Evolutionary conservation across 2,329 filamentous ascomycete species (phyloP), one percentile per base, ranked within the genome.

Genomic region (Karstenula rhodostoma): DNA sequence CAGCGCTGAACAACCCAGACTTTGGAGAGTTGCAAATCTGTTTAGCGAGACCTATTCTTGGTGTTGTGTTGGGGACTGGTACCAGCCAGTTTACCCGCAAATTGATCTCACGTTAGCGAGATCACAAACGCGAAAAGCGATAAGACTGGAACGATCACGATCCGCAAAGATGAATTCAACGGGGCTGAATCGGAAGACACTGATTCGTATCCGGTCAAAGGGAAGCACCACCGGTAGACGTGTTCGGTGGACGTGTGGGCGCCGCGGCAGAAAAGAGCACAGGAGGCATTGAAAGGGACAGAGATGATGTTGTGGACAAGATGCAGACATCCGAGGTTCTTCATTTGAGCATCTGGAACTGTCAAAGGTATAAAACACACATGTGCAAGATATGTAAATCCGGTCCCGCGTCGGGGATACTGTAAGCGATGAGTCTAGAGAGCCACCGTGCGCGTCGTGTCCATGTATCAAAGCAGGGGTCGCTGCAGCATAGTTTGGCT

Each of bases 71-170:
- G 54, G 58, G 57, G 59, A 44, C 58, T 59, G 59, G 58, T 56
- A 29, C 46, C 49, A 61, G 55, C 46, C 49, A 61, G 55, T 69
- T 72, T 73, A 72, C 49, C 71, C 71, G 70, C 62, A 73, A 57
- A 72, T 70, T 73, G 63, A 58, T 35, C 49, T 57, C 43, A 57
- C 33, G 25, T 17, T 43, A 42, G 8, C 19, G 27, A 51, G 47
- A 27, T 22, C n/a, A 27, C 23, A 15, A 43, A 19, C 50, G 12
- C 12, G 49, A 10, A 53, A 27, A 6, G 12, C 46, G 27, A 32
- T 15, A 46, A 42, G 37, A 44, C 6, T 43, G 23, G n/a, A 46
- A 46, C 42, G 25, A 37, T 7, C 33, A 7, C n/a, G 6, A 6
- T 7, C 29, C 27, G 10, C 7, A 29, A 27, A 12, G 13, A 43